These are phyloP conservation scores for Cenchrus fungigraminus DNA, from an alignment of 176 grass and related monocot species.

Conservation along the genomic window DNA sequence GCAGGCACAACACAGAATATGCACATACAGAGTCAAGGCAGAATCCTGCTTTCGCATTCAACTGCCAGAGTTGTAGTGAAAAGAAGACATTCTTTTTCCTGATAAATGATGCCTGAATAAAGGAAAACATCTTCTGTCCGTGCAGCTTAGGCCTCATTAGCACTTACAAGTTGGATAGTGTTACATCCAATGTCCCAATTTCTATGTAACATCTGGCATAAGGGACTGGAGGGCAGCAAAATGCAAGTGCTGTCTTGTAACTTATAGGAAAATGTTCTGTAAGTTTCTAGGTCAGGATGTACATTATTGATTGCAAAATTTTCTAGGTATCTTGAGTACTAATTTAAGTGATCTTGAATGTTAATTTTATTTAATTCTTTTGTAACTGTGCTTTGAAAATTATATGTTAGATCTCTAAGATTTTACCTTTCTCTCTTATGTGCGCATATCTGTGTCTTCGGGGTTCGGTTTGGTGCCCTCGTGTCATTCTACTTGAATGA, in stretches of 20 bases:
- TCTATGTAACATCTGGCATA: conserved; percentile 63
- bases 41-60: conserved; percentile 34
- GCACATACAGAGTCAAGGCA: conserved; percentile 42
- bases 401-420: conserved; percentile 59
- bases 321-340: conserved; percentile 66
- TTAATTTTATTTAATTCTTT: conserved; percentile 70
- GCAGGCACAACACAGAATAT: conserved; percentile 54
- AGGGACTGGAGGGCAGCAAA: conserved; percentile 54
- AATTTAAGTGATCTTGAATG: conserved; percentile 62
- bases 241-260: conserved; percentile 69
- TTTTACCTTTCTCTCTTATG: neutral
- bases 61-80: conserved; percentile 41
- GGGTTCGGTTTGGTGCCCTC: conserved; percentile 2
- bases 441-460: conserved; percentile 5
- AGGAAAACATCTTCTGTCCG: conserved; percentile 55
- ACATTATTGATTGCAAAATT: conserved; percentile 78
- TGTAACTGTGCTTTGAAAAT: conserved; percentile 60
- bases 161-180: conserved; percentile 48
- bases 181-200: conserved; percentile 55
- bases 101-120: conserved; percentile 50
- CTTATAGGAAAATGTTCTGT: conserved; percentile 73
- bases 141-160: conserved; percentile 50
- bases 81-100: conserved; percentile 49
- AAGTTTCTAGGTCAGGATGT: conserved; percentile 71
- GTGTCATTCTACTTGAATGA: no score